Conservation (phyloP, 2,329 filamentous ascomycete genomes). For the Calonectria multiphialidica region DNA sequence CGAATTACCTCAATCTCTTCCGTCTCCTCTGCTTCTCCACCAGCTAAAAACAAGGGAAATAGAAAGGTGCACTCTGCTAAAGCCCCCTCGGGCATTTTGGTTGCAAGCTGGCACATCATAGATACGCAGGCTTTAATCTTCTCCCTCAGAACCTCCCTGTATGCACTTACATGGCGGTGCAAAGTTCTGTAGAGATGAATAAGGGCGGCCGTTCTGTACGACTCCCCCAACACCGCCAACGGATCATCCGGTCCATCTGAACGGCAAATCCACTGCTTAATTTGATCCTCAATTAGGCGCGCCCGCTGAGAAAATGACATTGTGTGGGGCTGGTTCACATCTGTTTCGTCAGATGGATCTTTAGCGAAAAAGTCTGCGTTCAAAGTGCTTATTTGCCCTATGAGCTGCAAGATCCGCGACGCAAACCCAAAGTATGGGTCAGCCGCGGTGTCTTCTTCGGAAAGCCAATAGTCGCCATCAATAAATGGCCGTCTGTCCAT, state of each 20-base stretch:
- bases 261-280: slow-evolving; percentile 4
- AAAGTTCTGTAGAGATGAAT: slow-evolving; percentile 26
- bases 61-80: slow-evolving; percentile 28
- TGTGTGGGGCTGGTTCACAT: too few species aligned
- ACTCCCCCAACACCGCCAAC: slow-evolving; percentile 20
- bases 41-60: slow-evolving; percentile 31
- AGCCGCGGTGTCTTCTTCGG: neutral
- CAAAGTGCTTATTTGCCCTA: slow-evolving; percentile 4
- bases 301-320: neutral
- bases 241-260: neutral
- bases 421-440: slow-evolving; percentile 23
- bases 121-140: slow-evolving; percentile 9
- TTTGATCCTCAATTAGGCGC: neutral
- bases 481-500: slow-evolving; percentile 15
- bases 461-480: slow-evolving; percentile 11
- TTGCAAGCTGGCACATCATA: neutral
- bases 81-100: slow-evolving; percentile 15
- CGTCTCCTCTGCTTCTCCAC: slow-evolving; percentile 26
- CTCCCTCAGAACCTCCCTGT: neutral
- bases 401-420: neutral
- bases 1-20: slow-evolving; percentile 12
- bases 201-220: slow-evolving; percentile 27
- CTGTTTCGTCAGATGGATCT: neutral
- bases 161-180: neutral
- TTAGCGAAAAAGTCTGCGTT: slow-evolving; percentile 13